Conservation (phyloP, 305 asterid genomes). For the Fraxinus paxiana region DNA sequence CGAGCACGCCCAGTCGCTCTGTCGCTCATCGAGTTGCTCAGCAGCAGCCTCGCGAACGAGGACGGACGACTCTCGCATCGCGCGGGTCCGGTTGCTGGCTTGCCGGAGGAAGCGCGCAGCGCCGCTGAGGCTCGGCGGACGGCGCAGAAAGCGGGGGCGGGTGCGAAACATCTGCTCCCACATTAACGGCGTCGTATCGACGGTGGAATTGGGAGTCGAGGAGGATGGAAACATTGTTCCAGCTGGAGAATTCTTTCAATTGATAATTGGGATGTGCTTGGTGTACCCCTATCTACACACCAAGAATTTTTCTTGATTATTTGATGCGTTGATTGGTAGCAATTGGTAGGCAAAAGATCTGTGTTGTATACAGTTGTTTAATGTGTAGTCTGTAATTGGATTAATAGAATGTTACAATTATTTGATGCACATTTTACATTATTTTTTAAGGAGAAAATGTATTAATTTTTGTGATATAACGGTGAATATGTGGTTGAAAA, state of each 20-base stretch:
- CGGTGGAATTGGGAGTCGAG: conserved; percentile 27
- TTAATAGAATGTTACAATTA: no score
- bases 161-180: conserved; percentile 48
- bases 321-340: background rate
- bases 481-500: no score
- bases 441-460: no score
- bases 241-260: conserved; percentile 20
- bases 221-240: conserved; percentile 27
- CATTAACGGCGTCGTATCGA: conserved; percentile 59
- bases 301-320: background rate
- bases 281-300: no score
- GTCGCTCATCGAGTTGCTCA: conserved; percentile 82
- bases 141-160: conserved; percentile 51
- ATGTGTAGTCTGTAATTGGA: background rate
- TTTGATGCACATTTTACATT: no score
- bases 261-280: background rate
- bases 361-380: background rate
- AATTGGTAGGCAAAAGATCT: background rate
- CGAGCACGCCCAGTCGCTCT: conserved; percentile 90
- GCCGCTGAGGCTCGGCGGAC: conserved; percentile 66
- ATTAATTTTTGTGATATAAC: no score
- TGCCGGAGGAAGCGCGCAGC: conserved; percentile 81
- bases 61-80: conserved; percentile 80
- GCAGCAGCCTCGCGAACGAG: conserved; percentile 83
- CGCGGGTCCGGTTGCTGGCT: conserved; percentile 65